These are phyloP conservation scores for Craspedostauros australis DNA, from an alignment of 108 stramenopile species.

Conservation along the genomic window DNA sequence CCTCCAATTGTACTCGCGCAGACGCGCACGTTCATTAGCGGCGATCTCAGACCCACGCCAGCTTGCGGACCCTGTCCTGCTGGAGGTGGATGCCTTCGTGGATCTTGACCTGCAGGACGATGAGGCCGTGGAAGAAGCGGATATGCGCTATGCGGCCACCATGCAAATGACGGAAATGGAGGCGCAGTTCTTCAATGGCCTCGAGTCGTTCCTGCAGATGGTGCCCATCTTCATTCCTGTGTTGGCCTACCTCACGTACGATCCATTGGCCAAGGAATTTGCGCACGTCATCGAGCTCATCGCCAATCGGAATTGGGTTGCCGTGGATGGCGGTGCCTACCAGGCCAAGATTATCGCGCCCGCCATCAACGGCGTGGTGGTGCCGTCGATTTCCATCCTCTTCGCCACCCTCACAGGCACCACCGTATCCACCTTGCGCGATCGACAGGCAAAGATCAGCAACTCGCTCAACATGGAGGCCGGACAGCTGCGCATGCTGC, in stretches of 20 bases:
- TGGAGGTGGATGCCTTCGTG: too few species aligned
- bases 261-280: conserved; percentile 18
- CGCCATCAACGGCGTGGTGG: conserved; percentile 30
- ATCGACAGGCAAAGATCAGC: conserved; percentile 49
- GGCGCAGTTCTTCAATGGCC: too few species aligned
- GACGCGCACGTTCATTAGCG: too few species aligned
- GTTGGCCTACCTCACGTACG: conserved; percentile 33
- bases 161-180: too few species aligned
- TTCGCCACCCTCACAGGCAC: conserved; percentile 33
- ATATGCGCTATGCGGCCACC: too few species aligned
- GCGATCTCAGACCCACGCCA: too few species aligned
- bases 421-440: conserved; percentile 24
- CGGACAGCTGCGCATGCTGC: conserved; percentile 44
- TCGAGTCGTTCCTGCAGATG: too few species aligned
- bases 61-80: too few species aligned
- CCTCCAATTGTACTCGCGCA: too few species aligned
- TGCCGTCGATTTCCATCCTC: conserved; percentile 29
- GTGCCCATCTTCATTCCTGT: conserved; percentile 31
- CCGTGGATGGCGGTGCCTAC: conserved; percentile 71
- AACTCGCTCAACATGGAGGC: conserved; percentile 63
- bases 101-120: too few species aligned
- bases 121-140: too few species aligned
- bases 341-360: conserved; percentile 53
- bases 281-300: conserved; percentile 8
- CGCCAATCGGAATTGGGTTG: conserved; percentile 40